phyloP scores from a whole-genome alignment of 1,284 basidiomycete species.

The Polyporus tsugae region DNA sequence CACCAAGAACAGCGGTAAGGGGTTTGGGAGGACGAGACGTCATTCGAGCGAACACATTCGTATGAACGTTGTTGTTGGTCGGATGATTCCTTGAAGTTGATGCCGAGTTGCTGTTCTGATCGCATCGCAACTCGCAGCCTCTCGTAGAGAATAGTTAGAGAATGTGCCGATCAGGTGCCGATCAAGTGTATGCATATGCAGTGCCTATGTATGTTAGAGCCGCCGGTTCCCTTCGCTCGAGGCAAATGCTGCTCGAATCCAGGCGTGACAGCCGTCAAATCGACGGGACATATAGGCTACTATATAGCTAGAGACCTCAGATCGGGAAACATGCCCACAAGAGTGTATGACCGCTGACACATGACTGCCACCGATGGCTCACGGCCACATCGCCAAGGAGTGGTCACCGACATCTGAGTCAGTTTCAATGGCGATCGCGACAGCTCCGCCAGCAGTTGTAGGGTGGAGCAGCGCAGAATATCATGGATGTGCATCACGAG shows the following conservation, averaged over 20 bases:
- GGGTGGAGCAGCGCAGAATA: background rate
- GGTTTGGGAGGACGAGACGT: background rate
- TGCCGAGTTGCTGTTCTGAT: background rate
- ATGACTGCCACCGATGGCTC: background rate
- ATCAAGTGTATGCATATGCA: background rate
- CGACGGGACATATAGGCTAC: background rate
- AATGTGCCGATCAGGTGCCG: no score
- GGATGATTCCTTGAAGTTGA: background rate
- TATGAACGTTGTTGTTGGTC: background rate
- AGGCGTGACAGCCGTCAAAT: background rate
- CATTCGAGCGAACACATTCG: background rate
- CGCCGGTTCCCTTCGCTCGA: slow-evolving; percentile 1
- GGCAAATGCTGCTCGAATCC: background rate
- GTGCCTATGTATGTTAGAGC: background rate
- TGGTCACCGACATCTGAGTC: background rate
- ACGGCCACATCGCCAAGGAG: background rate
- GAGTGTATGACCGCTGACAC: background rate
- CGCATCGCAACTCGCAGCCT: background rate
- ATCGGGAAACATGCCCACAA: background rate
- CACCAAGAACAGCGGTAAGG: no score
- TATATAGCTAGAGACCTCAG: background rate
- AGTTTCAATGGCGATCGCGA: background rate
- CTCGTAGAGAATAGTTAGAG: background rate
- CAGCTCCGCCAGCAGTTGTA: background rate
- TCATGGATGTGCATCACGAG: background rate